phyloP scores from a whole-genome alignment of 768 basidiomycete species.

The Neoboletus magnificus region DNA sequence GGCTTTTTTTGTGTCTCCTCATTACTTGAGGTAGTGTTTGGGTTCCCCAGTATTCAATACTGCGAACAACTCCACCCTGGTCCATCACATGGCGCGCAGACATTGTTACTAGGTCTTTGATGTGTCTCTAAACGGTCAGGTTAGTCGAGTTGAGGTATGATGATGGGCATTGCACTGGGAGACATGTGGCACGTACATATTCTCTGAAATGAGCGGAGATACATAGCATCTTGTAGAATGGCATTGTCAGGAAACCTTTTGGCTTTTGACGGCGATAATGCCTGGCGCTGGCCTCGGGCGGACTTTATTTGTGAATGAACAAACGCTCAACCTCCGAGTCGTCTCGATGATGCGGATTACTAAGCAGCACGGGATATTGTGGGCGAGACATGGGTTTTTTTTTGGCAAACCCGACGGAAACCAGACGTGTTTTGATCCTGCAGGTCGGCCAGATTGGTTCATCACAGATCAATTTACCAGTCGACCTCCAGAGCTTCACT shows the following conservation, averaged over 20 bases:
- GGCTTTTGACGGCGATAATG: neutral
- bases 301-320: neutral
- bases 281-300: too few relatives aligned
- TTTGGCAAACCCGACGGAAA: neutral
- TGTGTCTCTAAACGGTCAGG: constrained; percentile 50
- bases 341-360: neutral
- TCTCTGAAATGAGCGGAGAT: constrained; percentile 71
- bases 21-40: constrained; percentile 70
- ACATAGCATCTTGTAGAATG: constrained; percentile 84
- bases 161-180: neutral
- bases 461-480: too few relatives aligned
- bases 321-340: neutral
- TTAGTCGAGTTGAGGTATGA: neutral
- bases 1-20: constrained; percentile 55
- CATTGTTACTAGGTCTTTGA: constrained; percentile 69
- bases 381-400: neutral
- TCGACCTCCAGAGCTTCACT: neutral
- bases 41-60: constrained; percentile 72
- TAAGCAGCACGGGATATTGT: constrained; percentile 14
- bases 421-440: neutral
- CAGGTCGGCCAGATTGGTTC: neutral
- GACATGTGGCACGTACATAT: constrained; percentile 52
- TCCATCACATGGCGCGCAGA: constrained; percentile 71
- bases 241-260: constrained; percentile 47
- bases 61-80: constrained; percentile 78